Evolutionary conservation across 2,329 filamentous ascomycete species (phyloP).

Genomic region (Coleophoma eucalyptorum): DNA sequence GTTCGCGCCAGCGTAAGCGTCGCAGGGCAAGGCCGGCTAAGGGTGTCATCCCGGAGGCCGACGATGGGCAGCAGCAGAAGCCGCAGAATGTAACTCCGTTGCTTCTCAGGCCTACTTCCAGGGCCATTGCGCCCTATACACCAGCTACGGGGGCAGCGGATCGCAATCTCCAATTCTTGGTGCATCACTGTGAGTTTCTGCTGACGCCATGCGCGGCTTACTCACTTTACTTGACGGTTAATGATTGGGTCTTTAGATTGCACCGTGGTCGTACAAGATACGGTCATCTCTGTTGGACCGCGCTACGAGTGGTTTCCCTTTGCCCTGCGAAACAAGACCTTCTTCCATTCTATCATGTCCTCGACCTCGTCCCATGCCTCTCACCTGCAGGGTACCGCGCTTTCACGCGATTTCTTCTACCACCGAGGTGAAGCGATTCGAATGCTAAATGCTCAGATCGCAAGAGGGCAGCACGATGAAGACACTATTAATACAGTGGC

Average conservation of each 20-base stretch:
- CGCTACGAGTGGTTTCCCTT: slow-evolving; percentile 19
- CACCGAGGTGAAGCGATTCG: slow-evolving; percentile 17
- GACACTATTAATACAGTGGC: slow-evolving; percentile 17
- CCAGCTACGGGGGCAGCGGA: slow-evolving; percentile 10
- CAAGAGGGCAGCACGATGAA: slow-evolving; percentile 11
- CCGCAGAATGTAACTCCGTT: not conserved
- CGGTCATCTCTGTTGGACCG: slow-evolving; percentile 13
- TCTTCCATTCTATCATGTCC: slow-evolving; percentile 19
- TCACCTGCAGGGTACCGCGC: slow-evolving; percentile 9
- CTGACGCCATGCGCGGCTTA: not conserved
- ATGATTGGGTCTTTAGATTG: slow-evolving; percentile 8
- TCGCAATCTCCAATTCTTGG: slow-evolving; percentile 13
- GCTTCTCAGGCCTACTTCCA: slow-evolving; percentile 5
- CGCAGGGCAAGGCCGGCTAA: too few relatives aligned
- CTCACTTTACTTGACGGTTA: not conserved
- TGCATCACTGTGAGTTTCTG: slow-evolving; percentile 14
- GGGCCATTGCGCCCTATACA: slow-evolving; percentile 11
- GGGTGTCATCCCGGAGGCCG: too few relatives aligned
- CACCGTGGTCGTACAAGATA: slow-evolving; percentile 9
- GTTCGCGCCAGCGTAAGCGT: too few relatives aligned
- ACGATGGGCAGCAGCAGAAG: not conserved
- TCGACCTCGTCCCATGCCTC: slow-evolving; percentile 13
- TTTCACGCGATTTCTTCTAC: slow-evolving; percentile 10
- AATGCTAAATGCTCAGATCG: slow-evolving; percentile 12
- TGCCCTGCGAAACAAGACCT: slow-evolving; percentile 14